Evolutionary conservation across 1,284 basidiomycete species (phyloP).

Genomic region (Sparassis latifolia): DNA sequence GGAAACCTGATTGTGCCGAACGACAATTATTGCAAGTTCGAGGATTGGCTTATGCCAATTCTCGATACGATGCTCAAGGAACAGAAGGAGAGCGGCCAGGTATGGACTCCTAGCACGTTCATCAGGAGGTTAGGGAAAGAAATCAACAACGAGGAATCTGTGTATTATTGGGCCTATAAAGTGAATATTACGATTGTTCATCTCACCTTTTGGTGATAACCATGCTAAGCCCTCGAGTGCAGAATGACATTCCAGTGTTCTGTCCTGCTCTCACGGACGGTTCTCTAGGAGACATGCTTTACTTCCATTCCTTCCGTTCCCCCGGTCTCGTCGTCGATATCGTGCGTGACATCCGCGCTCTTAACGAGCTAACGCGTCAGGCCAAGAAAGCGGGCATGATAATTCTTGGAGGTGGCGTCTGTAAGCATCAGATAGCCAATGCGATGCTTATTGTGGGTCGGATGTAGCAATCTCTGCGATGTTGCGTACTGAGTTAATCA

Average conservation of each 20-base stretch:
- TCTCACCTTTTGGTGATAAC: slow-evolving; percentile 5
- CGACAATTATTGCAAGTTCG: slow-evolving; percentile 99
- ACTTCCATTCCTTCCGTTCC: slow-evolving; percentile 94
- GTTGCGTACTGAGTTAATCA: slow-evolving; percentile 6
- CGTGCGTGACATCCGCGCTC: slow-evolving; percentile 85
- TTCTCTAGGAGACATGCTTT: slow-evolving; percentile 98
- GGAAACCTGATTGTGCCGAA: slow-evolving; percentile 98
- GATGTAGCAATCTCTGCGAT: neutral
- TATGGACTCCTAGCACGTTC: slow-evolving; percentile 94
- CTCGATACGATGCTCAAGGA: slow-evolving; percentile 89
- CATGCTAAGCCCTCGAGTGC: slow-evolving; percentile 24
- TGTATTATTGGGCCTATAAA: slow-evolving; percentile 99
- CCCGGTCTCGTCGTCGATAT: slow-evolving; percentile 91
- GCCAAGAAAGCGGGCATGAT: slow-evolving; percentile 98
- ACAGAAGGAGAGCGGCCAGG: slow-evolving; percentile 65
- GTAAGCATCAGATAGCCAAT: slow-evolving; percentile 99
- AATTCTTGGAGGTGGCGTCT: slow-evolving; percentile 95
- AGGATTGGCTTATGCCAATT: slow-evolving; percentile 97
- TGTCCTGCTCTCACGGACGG: slow-evolving; percentile 98
- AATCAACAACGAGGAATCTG: slow-evolving; percentile 94
- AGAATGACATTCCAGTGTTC: slow-evolving; percentile 98
- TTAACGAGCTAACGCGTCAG: slow-evolving; percentile 88
- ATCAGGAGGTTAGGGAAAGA: slow-evolving; percentile 91
- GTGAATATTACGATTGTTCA: slow-evolving; percentile 43
- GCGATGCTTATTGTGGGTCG: slow-evolving; percentile 91